Evolutionary conservation across 768 basidiomycete genomes (phyloP).

Genomic region (Amanita molliuscula): DNA sequence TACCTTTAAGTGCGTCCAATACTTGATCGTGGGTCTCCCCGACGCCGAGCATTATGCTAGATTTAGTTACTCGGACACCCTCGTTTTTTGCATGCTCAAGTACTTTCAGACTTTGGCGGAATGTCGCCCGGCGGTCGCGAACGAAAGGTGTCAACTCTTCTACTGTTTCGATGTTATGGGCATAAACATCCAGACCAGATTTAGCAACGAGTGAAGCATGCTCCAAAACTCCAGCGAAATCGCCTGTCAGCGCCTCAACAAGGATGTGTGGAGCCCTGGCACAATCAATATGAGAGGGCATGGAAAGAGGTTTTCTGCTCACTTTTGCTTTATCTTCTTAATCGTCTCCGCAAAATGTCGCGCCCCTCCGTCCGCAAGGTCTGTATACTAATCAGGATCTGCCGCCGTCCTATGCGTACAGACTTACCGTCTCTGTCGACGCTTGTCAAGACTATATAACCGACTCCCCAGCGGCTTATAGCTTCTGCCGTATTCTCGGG

Average conservation of each 20-base stretch:
- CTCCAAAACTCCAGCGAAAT: constrained; percentile 74
- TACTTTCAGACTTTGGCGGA: constrained; percentile 75
- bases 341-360: constrained; percentile 96
- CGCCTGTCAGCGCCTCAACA: constrained; percentile 93
- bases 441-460: constrained; percentile 94
- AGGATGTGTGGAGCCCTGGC: constrained; percentile 86
- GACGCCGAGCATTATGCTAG: constrained; percentile 96
- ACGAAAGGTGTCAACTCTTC: constrained; percentile 92
- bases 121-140: constrained; percentile 88
- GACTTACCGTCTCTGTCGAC: constrained; percentile 90
- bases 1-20: constrained; percentile 73
- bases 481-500: constrained; percentile 98
- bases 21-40: constrained; percentile 85
- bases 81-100: constrained; percentile 75
- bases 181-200: constrained; percentile 95
- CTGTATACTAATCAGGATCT: constrained; percentile 27
- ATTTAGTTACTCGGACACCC: constrained; percentile 88
- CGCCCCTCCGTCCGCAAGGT: constrained; percentile 86
- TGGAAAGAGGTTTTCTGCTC: constrained; percentile 10
- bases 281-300: constrained; percentile 1
- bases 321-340: constrained; percentile 93
- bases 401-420: background rate
- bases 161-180: constrained; percentile 96
- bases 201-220: constrained; percentile 77
- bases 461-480: constrained; percentile 94